Base-by-base conservation (phyloP, 2,329 filamentous ascomycete genomes). In the Alternaria gaisen region DNA sequence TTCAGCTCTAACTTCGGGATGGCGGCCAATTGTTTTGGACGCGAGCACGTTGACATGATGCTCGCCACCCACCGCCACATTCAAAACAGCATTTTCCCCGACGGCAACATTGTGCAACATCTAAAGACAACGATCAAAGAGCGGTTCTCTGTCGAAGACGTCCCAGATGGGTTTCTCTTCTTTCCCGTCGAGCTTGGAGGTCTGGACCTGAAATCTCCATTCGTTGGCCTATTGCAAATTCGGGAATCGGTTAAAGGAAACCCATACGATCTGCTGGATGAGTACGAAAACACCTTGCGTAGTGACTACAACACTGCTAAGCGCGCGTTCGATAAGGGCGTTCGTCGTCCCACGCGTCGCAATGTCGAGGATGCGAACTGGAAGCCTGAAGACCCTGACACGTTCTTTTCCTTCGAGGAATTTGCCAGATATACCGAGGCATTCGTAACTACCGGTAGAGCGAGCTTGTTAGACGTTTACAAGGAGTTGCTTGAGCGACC, bases 1-100 rank as follows among this genome's bases (percentile, higher is more conserved):
- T 84, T 87, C 71, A 77, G 79, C 3, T 81, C 80, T 16, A 86
- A 86, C 64, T 86, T 87, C 58, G 85, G 84, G 20, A 79, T 80
- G 34, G 74, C 84, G 0, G 82, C 83, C 3, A 83, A 85, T 56
- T 86, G 84, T 63, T 85, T 84, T 56, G 84, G 85, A 0, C 80
- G 77, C 22, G 74, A 79, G 20, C 85, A 87, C 65, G 81, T 87
- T 4, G 82, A 86, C 59, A 80, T 80, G 50, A 84, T 86, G 76
- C 81, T 87, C 4, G 72, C 75, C 3, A 84, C 83, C 0, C 83
- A 85, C 63, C 72, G 81, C 18, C 82, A 79, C 28, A 84, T 84
- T 38, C 84, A 87, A 65, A 72, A 80, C 9, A 75, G 77, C 41
- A 76, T 86, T 6, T 86, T 86, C 53, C 71, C 70, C 3, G 71